These are phyloP conservation scores for Chaetomium tenue DNA, from an alignment of 495 filamentous ascomycete species.

Conservation along the genomic window DNA sequence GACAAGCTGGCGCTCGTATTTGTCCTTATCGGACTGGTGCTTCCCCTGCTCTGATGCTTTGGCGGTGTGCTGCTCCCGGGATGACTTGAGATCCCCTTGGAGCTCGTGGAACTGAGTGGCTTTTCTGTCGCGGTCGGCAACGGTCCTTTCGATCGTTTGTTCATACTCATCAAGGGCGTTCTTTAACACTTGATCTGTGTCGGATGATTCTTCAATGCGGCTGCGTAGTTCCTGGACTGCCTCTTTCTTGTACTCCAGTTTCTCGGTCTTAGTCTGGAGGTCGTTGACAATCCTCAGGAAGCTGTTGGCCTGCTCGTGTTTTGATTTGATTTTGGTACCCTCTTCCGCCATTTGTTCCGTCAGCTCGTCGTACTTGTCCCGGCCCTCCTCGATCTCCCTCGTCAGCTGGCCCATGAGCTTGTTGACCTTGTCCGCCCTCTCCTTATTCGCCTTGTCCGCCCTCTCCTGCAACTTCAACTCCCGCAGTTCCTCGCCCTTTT, in stretches of 20 bases:
- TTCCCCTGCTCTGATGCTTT: conserved; percentile 84
- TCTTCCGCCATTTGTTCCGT: conserved; percentile 48
- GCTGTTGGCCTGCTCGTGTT: conserved; percentile 45
- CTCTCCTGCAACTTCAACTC: conserved; percentile 69
- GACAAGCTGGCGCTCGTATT: conserved; percentile 75
- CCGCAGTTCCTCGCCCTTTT: conserved; percentile 69
- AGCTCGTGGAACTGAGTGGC: conserved; percentile 63
- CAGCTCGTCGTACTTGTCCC: conserved; percentile 57
- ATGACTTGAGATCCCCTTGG: conserved; percentile 57
- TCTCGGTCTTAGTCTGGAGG: conserved; percentile 58
- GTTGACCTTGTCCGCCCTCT: conserved; percentile 70
- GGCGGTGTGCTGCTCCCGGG: conserved; percentile 56
- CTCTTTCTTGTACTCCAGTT: conserved; percentile 54
- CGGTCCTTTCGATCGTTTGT: conserved; percentile 62
- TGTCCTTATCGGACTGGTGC: conserved; percentile 79
- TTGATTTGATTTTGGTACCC: conserved; percentile 42
- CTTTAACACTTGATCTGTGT: conserved; percentile 75
- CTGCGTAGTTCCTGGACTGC: conserved; percentile 66
- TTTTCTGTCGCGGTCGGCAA: conserved; percentile 60
- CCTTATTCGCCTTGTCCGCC: conserved; percentile 80
- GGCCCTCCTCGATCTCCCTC: conserved; percentile 69
- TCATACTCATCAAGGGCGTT: conserved; percentile 79
- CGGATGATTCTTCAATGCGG: conserved; percentile 69
- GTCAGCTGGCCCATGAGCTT: conserved; percentile 62
- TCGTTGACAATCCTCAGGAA: conserved; percentile 59